A percentile compares a stretch with the other conserved stretches of the same genome.
phyloP scores from a whole-genome alignment of 768 basidiomycete genomes.

The Mycena maculata region DNA sequence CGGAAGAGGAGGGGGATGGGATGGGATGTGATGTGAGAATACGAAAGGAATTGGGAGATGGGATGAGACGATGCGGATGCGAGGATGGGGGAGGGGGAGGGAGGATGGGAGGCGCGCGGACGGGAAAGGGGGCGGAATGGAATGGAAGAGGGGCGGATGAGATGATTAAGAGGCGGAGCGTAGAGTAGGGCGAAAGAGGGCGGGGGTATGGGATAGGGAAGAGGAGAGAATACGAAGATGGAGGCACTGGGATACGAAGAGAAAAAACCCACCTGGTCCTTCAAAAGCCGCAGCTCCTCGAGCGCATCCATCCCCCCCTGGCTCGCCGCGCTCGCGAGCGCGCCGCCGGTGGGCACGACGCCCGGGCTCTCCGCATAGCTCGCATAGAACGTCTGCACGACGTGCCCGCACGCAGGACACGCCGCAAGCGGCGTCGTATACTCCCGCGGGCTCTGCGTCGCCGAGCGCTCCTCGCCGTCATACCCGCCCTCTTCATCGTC shows the following conservation, averaged over 20 bases:
- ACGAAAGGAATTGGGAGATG: too few species aligned
- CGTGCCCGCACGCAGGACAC: too few species aligned
- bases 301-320: conserved; percentile 73
- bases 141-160: too few species aligned
- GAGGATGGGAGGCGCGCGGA: neutral
- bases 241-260: neutral
- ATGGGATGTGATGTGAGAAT: neutral
- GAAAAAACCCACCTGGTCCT: conserved; percentile 59
- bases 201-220: neutral
- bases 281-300: conserved; percentile 77
- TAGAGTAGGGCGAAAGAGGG: neutral
- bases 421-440: too few species aligned
- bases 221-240: neutral
- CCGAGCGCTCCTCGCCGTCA: too few species aligned
- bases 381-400: neutral
- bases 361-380: conserved; percentile 38
- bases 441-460: too few species aligned
- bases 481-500: too few species aligned
- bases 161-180: neutral
- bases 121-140: neutral
- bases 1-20: neutral
- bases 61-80: too few species aligned
- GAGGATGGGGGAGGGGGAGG: neutral
- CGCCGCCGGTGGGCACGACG: conserved; percentile 65
- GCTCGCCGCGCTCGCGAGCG: conserved; percentile 64